Conservation (phyloP, 306 rosid species). For the Astragalus membranaceus region DNA sequence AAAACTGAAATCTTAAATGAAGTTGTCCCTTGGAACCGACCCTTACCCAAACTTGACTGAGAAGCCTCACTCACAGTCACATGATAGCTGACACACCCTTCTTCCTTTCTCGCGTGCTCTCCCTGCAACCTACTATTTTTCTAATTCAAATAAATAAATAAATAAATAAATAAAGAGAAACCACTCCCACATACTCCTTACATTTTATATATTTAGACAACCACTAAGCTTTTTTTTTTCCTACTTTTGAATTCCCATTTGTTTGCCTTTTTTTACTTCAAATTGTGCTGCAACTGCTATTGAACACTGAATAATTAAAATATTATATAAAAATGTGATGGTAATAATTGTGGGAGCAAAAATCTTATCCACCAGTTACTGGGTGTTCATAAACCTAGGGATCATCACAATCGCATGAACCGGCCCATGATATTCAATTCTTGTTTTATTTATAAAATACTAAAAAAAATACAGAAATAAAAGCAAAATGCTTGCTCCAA, state of each 20-base stretch:
- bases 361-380: conserved; percentile 46
- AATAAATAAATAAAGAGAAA: conserved; percentile 6
- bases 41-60: conserved; percentile 30
- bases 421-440: conserved; percentile 26
- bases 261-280: neutral
- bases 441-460: conserved; percentile 25
- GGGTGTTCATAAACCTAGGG: conserved; percentile 41
- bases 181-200: neutral
- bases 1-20: neutral
- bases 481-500: conserved; percentile 18
- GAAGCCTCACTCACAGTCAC: conserved; percentile 34
- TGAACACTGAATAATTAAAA: neutral
- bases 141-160: neutral
- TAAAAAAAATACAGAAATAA: neutral
- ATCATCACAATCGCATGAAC: conserved; percentile 39
- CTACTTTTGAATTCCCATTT: neutral
- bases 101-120: conserved; percentile 69
- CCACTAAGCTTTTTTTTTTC: neutral
- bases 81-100: conserved; percentile 69
- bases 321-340: neutral
- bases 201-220: neutral
- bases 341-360: conserved; percentile 28
- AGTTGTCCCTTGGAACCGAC: neutral
- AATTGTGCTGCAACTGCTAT: neutral
- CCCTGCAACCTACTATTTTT: conserved; percentile 34